phyloP scores from a whole-genome alignment of 352 stramenopile species.

The Phytophthora fragariaefolia region DNA sequence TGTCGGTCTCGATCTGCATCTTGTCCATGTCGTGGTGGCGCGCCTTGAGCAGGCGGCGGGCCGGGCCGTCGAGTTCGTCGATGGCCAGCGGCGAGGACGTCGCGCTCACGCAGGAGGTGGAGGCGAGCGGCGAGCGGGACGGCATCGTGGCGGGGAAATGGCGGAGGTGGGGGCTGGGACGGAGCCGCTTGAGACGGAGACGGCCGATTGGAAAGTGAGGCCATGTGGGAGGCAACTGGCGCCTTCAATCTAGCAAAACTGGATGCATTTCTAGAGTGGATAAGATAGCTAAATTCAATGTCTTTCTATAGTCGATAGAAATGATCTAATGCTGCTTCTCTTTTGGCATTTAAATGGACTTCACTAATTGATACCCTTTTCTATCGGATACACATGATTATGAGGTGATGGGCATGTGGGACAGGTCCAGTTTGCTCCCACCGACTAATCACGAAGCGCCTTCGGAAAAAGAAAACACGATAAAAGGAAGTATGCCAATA shows the following conservation, averaged over 20 bases:
- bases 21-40: slow-evolving; percentile 58
- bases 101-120: slow-evolving; percentile 14
- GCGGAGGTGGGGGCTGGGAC: background rate
- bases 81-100: slow-evolving; percentile 28
- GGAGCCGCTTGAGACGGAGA: slow-evolving; percentile 34
- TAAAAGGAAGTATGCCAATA: background rate
- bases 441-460: background rate
- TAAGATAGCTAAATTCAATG: background rate
- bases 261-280: background rate
- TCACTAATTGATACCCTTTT: too few species aligned
- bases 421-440: background rate
- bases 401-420: background rate
- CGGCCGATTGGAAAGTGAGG: slow-evolving; percentile 37
- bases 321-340: too few species aligned
- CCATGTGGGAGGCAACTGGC: background rate
- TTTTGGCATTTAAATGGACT: too few species aligned
- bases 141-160: slow-evolving; percentile 21
- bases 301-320: background rate
- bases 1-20: slow-evolving; percentile 56
- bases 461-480: background rate
- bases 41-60: slow-evolving; percentile 50
- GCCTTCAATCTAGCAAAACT: background rate
- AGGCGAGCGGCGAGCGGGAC: slow-evolving; percentile 18
- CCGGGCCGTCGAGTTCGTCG: slow-evolving; percentile 37
- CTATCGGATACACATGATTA: background rate